phyloP scores from a whole-genome alignment of 2,329 filamentous ascomycete species.

The Shiraia bambusicola region DNA sequence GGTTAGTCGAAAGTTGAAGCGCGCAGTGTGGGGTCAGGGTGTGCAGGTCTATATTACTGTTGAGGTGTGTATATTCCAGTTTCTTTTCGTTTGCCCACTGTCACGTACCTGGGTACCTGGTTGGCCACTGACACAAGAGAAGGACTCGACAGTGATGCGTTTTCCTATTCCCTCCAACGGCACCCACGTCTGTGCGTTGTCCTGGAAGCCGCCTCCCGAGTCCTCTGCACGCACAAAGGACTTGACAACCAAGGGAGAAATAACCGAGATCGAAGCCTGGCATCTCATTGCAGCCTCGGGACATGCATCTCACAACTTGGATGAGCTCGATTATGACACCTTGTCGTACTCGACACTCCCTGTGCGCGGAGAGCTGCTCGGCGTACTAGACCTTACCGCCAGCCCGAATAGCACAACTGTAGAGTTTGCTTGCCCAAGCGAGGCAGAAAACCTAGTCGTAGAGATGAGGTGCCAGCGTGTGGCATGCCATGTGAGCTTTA shows the following conservation, averaged over 20 bases:
- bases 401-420: constrained; percentile 8
- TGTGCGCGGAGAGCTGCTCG: constrained; percentile 8
- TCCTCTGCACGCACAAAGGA: constrained; percentile 5
- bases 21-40: constrained; percentile 8
- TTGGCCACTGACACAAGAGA: too few species aligned
- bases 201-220: constrained; percentile 8
- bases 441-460: constrained; percentile 4
- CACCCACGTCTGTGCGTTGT: constrained; percentile 3
- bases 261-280: constrained; percentile 8
- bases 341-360: constrained; percentile 6
- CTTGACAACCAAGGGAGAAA: constrained; percentile 6
- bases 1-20: constrained; percentile 8
- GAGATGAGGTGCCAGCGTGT: too few species aligned
- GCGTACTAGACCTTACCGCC: constrained; percentile 7
- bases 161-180: constrained; percentile 2
- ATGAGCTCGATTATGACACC: constrained; percentile 8
- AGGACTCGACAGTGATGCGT: constrained; percentile 6
- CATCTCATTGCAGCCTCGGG: constrained; percentile 6
- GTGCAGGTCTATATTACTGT: constrained; percentile 11
- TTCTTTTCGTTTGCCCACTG: too few species aligned
- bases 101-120: too few species aligned
- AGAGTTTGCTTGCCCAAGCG: constrained; percentile 6
- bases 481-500: constrained; percentile 8
- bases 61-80: too few species aligned
- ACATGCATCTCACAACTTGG: constrained; percentile 1